These are phyloP conservation scores for Carex myosuroides DNA, from an alignment of 176 grass and related monocot genomes.

Conservation along the genomic window DNA sequence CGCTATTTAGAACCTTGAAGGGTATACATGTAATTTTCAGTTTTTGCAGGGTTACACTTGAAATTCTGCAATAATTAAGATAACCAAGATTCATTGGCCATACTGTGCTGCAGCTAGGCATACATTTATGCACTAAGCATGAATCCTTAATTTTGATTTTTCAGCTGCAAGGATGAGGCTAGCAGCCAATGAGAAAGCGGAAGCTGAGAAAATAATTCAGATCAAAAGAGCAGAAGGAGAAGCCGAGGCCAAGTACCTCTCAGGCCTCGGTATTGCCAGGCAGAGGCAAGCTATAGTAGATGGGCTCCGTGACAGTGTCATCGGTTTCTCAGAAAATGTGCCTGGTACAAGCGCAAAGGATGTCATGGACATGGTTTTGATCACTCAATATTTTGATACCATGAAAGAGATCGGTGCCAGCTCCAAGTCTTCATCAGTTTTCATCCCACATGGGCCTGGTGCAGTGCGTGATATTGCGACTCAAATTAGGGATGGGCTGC, in stretches of 20 bases:
- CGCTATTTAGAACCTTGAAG: no score
- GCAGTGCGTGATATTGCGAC: conserved; percentile 56
- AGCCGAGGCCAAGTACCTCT: conserved; percentile 73
- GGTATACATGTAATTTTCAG: background rate
- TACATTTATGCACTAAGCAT: background rate
- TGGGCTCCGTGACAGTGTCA: conserved; percentile 67
- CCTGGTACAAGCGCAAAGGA: conserved; percentile 77
- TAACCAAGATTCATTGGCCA: background rate
- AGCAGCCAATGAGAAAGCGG: conserved; percentile 75
- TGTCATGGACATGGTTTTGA: conserved; percentile 93
- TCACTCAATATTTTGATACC: conserved; percentile 81
- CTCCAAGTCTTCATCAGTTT: conserved; percentile 62
- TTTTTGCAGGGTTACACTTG: background rate
- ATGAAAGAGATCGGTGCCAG: conserved; percentile 80
- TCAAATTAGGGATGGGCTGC: conserved; percentile 72
- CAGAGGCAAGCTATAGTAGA: conserved; percentile 81
- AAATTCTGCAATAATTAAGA: background rate
- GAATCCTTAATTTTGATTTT: background rate
- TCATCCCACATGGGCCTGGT: conserved; percentile 72
- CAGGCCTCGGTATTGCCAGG: conserved; percentile 61
- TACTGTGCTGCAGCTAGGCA: background rate
- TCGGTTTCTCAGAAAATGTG: conserved; percentile 65
- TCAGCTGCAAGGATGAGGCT: conserved; percentile 67
- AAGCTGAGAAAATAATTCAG: conserved; percentile 89
- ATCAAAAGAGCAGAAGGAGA: conserved; percentile 79